Base-by-base conservation (phyloP, 108 stramenopile genomes). In the Mediolabrus comicus region DNA sequence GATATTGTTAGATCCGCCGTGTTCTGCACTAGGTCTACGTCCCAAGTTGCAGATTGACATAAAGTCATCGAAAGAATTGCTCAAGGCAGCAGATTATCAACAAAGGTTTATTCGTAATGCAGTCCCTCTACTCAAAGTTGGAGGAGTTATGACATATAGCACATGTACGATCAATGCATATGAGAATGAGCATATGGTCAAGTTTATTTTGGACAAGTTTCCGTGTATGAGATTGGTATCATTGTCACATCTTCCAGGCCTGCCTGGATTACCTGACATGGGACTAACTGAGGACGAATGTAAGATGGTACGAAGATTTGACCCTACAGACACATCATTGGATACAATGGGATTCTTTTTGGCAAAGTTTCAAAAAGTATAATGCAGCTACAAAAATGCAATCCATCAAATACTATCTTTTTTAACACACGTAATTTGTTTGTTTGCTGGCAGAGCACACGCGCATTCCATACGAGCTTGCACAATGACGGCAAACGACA, bases 321-420 rank as follows among this genome's bases (percentile, higher is more conserved):
- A 89, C 63, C 85, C 91, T 3, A 69, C 59, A 46, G 67, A 83
- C 34, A 70, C 35, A 43, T 24, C 62, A 9, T 34, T 46, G 0
- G 87, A 92, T 52, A 79, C 84, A 4, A 89, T 89, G 78, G 91
- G 91, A 39, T 92, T 92, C 60, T 92, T 92, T 66, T 53, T 92
- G 14, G 88, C 88, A 41, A 77, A 84, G 32, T 87, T 92, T 63
- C 72, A 68, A 13, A 90, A 90, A 69, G 22, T 49, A 22, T 49
- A 8, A 17, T 49, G 22, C n/a, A n/a, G n/a, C n/a, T n/a, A n/a
- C n/a, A n/a, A n/a, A n/a, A n/a, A n/a, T n/a, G n/a, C n/a, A n/a
- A n/a, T n/a, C n/a, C n/a, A n/a, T n/a, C n/a, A n/a, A n/a, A n/a
- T n/a, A n/a, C n/a, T n/a, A 49, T 49, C 46, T 49, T 22, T 49